Conservation (phyloP, 148 eudicot genomes). For the Chenopodium suecicum region DNA sequence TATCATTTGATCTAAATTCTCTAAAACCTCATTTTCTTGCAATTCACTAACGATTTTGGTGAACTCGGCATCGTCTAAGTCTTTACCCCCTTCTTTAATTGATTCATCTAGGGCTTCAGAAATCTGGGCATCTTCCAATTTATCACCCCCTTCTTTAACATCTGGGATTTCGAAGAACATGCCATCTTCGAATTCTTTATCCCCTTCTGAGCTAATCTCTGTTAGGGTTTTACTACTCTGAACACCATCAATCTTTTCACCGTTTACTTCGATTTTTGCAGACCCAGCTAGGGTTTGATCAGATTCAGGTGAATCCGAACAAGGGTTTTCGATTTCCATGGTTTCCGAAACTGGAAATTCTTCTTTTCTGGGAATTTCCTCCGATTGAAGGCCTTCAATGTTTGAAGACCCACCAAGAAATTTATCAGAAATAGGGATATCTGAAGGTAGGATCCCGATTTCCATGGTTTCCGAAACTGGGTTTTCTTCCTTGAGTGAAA, state of each 20-base stretch:
- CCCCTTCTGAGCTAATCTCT: neutral
- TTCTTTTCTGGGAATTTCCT: conserved; percentile 1
- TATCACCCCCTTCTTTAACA: neutral
- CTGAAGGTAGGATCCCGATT: conserved; percentile 7
- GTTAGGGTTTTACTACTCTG: neutral
- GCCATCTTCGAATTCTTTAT: neutral
- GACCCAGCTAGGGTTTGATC: conserved; percentile 3
- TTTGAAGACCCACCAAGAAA: neutral
- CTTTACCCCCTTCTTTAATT: neutral
- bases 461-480: conserved; percentile 4
- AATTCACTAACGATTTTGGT: neutral
- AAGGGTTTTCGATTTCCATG: conserved; percentile 6
- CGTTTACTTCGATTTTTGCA: neutral
- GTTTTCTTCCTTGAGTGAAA: neutral
- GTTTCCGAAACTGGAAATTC: neutral
- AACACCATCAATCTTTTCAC: neutral
- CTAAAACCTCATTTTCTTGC: neutral
- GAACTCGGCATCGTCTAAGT: neutral
- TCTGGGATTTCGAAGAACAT: neutral
- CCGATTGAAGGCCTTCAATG: conserved; percentile 5
- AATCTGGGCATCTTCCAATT: conserved; percentile 2
- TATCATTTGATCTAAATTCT: neutral
- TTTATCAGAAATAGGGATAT: neutral
- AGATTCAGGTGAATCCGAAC: conserved; percentile 4
- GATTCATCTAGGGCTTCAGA: conserved; percentile 9